Base-by-base conservation (phyloP, 2,329 filamentous ascomycete genomes). In the Mollisia scopiformis region DNA sequence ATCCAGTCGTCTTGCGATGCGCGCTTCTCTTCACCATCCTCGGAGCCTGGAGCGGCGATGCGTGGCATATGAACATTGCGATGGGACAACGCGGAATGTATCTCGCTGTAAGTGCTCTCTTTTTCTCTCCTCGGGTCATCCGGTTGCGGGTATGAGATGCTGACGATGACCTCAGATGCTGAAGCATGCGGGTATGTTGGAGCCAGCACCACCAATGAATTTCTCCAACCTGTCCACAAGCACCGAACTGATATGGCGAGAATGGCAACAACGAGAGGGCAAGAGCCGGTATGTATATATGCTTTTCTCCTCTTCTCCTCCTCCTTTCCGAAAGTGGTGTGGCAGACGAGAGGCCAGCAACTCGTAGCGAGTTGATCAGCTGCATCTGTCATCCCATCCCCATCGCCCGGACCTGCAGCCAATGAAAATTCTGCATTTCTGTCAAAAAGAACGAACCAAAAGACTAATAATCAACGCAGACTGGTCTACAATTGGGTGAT, bases 21-120 rank as follows among this genome's bases (percentile, higher is more conserved):
- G 88, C 88, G 0, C 76, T 91, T 13, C 80, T 91, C 2, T 90
- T 90, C 71, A 89, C 85, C 1, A 81, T 88, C 1, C 80, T 89
- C 27, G 88, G 87, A 7, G 86, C 86, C 1, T 91, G 88, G 88
- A 89, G 88, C 70, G 88, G 88, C 49, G 88, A 91, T 73, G 90
- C 90, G 75, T 90, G 88, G 87, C 85, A 90, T 66, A 91, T 90
- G 88, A 88, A 91, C 69, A 89, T 90, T 65, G 84, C 87, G 43
- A 89, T 90, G 86, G 88, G 88, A 30, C 88, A 90, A 73, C 82
- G 87, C 51, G 86, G 86, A 59, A 90, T 90, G 86, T 91, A 91
- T 72, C 82, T 89, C 62, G 83, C 87, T 61, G 82, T 84, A 68
- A 77, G 80, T 70, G 30, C 16, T 57, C 19, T 6, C 7, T 10